Base-by-base conservation (phyloP, 169 alveolate species). In the Condylostoma magnum region DNA sequence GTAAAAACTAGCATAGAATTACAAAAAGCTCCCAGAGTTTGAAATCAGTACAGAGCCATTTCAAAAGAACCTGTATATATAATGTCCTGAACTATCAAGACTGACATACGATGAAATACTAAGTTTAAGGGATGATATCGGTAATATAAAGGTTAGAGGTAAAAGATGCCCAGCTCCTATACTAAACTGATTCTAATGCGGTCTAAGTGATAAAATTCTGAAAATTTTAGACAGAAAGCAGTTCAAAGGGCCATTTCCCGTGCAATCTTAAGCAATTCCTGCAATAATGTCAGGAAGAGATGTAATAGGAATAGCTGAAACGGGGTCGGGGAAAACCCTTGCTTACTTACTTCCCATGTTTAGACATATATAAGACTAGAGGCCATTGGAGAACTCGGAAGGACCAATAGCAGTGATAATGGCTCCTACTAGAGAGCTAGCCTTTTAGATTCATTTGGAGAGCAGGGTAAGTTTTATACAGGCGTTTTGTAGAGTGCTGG, bases 281-380 rank as follows among this genome's bases (percentile, higher is more conserved):
- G 88, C 93, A 18, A 92, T 85, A 44, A 82, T 93, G 36, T 68
- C 77, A 34, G 98, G 98, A 2, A 67, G 98, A 76, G 99, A 96
- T 70, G 60, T 94, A 58, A 96, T 96, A 6, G 99, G 98, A 31
- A 90, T 97, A 18, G 98, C 99, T 31, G 95, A 94, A 56, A 95
- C 99, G 48, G 94, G 94, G 2, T 92, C 97, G 76, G 98, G 98
- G 6, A 96, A 96, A 87, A 98, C 99, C 2, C 76, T 98, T 37
- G 99, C 99, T 12, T 98, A 97, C 80, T 74, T 97, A 70, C 93
- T 98, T 54, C 99, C 99, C 0, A 85, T 97, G 81, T 71, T 98
- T 20, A 83, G 99, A 37, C 99, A 98, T 85, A 96, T 95, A 0
- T 57, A 90, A 48, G 98, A 87, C 58, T 94, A 97, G 70, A 82